A percentile compares a stretch with the other conserved stretches of the same genome.
These are phyloP conservation scores for Sanghuangporus sanghuang DNA, from an alignment of 1,284 basidiomycete genomes.

Conservation along the genomic window DNA sequence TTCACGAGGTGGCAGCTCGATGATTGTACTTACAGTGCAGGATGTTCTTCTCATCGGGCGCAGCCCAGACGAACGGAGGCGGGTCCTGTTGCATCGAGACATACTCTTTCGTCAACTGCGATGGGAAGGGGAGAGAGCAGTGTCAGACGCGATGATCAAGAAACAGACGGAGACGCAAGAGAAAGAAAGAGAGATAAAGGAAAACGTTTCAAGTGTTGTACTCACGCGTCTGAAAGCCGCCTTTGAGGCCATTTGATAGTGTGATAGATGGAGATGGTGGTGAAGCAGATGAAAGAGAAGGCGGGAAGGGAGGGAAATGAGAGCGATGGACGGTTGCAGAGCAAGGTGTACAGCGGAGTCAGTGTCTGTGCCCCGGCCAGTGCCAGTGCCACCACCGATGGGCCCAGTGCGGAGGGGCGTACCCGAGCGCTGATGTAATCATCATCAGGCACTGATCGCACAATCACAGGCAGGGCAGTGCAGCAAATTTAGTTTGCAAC, in stretches of 20 bases:
- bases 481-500: not conserved
- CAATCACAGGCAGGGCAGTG: not conserved
- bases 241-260: constrained; percentile 60
- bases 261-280: constrained; percentile 26
- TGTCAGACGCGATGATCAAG: constrained; percentile 14
- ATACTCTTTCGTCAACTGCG: constrained; percentile 83
- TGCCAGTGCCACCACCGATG: not conserved
- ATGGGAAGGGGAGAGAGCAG: constrained; percentile 7
- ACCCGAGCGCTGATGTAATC: not conserved
- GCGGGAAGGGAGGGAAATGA: constrained; percentile 1
- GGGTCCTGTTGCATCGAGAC: constrained; percentile 90
- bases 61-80: constrained; percentile 91
- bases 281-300: not conserved
- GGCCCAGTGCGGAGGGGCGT: not conserved
- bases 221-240: constrained; percentile 79
- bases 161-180: constrained; percentile 10
- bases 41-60: constrained; percentile 95
- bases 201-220: constrained; percentile 18
- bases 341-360: not conserved
- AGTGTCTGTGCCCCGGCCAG: not conserved
- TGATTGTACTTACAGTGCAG: constrained; percentile 60
- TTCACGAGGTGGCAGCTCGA: constrained; percentile 2
- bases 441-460: not conserved
- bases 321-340: not conserved
- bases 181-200: not conserved